Evolutionary conservation across 2,329 filamentous ascomycete species (phyloP).

Genomic region (Aspergillus sp.): DNA sequence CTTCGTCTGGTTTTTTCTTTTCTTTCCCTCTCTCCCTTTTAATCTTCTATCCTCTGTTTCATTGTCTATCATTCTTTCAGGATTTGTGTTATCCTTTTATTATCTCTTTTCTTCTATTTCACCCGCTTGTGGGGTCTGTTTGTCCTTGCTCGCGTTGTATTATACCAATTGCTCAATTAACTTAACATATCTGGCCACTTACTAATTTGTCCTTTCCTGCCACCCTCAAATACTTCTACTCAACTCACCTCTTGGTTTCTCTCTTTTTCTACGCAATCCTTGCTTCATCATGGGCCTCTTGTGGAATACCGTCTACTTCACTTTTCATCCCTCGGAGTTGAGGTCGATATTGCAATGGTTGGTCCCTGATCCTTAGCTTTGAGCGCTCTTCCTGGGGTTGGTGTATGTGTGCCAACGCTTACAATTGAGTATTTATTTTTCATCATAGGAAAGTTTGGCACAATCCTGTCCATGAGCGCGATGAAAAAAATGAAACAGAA

Average conservation of each 20-base stretch:
- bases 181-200: slow-evolving; percentile 8
- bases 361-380: slow-evolving; percentile 15
- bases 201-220: slow-evolving; percentile 4
- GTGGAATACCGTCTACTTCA: slow-evolving; percentile 57
- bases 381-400: slow-evolving; percentile 1
- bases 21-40: slow-evolving; percentile 2
- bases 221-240: not conserved
- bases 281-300: slow-evolving; percentile 32
- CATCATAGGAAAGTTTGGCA: slow-evolving; percentile 83
- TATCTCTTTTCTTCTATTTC: slow-evolving; percentile 2
- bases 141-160: not conserved
- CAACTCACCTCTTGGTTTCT: not conserved
- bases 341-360: slow-evolving; percentile 86
- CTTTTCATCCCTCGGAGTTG: slow-evolving; percentile 68
- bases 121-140: not conserved
- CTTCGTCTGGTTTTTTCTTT: slow-evolving; percentile 3
- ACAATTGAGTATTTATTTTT: slow-evolving; percentile 1
- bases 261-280: not conserved
- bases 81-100: slow-evolving; percentile 1
- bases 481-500: slow-evolving; percentile 64
- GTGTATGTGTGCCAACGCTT: slow-evolving; percentile 9
- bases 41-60: not conserved
- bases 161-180: slow-evolving; percentile 1
- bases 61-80: too few relatives aligned
- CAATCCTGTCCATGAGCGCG: slow-evolving; percentile 79